Evolutionary conservation across 495 filamentous ascomycete species (phyloP).

Genomic region (Penicillium odoratum): DNA sequence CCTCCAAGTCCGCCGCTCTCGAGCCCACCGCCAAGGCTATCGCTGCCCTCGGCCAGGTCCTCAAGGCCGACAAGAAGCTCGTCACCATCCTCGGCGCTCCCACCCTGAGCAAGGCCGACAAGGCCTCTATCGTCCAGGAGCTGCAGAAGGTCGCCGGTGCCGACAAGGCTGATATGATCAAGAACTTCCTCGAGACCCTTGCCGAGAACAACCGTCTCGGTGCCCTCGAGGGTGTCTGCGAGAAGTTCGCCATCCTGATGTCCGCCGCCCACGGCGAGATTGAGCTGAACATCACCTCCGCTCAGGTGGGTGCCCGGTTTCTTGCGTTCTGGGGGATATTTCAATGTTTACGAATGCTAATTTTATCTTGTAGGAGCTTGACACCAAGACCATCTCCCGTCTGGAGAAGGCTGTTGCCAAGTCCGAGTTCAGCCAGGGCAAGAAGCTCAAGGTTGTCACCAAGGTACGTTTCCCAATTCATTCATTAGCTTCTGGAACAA

Average conservation of each 20-base stretch:
- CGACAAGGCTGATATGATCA: slow-evolving; percentile 77
- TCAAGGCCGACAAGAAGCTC: slow-evolving; percentile 82
- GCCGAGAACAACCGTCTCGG: slow-evolving; percentile 95
- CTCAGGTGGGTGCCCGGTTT: slow-evolving; percentile 61
- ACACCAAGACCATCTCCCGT: slow-evolving; percentile 77
- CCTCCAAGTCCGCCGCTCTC: slow-evolving; percentile 80
- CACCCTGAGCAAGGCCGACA: slow-evolving; percentile 74
- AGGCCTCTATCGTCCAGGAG: slow-evolving; percentile 78
- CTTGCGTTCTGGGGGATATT: not conserved
- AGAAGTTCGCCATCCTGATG: slow-evolving; percentile 87
- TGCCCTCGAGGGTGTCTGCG: slow-evolving; percentile 74
- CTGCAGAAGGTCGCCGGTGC: slow-evolving; percentile 73
- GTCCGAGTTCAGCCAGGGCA: slow-evolving; percentile 84
- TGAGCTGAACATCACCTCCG: slow-evolving; percentile 85
- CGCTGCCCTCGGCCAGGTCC: slow-evolving; percentile 62
- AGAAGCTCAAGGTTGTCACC: slow-evolving; percentile 96
- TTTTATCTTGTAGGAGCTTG: slow-evolving; percentile 63
- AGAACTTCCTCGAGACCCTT: slow-evolving; percentile 87
- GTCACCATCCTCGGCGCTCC: slow-evolving; percentile 72
- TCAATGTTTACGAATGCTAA: not conserved
- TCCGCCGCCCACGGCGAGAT: slow-evolving; percentile 88
- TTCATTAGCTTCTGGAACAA: not conserved
- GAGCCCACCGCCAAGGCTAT: slow-evolving; percentile 79
- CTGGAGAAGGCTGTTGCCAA: slow-evolving; percentile 87
- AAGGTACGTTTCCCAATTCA: slow-evolving; percentile 56